These are phyloP conservation scores for Myxozyma geophila DNA, from an alignment of 805 yeast species.

Conservation along the genomic window DNA sequence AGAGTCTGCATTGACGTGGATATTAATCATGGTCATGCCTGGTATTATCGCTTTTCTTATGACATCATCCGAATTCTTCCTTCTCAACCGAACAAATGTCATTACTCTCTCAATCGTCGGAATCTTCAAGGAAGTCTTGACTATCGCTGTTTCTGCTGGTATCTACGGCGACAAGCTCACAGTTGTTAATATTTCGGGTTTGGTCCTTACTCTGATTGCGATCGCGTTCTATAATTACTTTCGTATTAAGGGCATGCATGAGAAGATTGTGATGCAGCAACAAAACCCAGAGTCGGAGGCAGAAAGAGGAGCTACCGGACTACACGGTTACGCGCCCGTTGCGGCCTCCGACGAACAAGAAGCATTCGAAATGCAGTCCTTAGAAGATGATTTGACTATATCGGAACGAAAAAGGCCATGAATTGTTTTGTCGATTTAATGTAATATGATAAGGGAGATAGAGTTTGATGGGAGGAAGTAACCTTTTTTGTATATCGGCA, in stretches of 20 bases:
- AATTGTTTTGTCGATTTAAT: too few species aligned
- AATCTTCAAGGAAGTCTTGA: conserved; percentile 86
- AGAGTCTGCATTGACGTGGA: conserved; percentile 61
- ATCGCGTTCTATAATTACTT: conserved; percentile 77
- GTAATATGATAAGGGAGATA: too few species aligned
- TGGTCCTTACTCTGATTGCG: conserved; percentile 73
- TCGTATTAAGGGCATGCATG: conserved; percentile 31
- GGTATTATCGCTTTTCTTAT: conserved; percentile 86
- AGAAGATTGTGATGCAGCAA: conserved; percentile 19
- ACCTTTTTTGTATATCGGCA: too few species aligned
- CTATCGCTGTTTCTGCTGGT: conserved; percentile 69
- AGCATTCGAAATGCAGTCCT: background rate
- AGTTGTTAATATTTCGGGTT: conserved; percentile 70
- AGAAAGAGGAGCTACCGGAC: background rate
- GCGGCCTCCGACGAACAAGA: background rate
- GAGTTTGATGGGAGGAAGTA: too few species aligned
- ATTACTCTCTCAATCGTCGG: conserved; percentile 90
- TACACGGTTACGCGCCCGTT: background rate
- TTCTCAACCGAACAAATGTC: conserved; percentile 80
- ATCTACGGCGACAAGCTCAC: conserved; percentile 77
- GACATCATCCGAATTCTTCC: conserved; percentile 64
- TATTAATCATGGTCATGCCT: conserved; percentile 69
- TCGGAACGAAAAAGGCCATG: background rate
- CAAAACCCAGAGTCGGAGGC: background rate
- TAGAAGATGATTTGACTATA: background rate